A percentile compares a stretch with the other conserved stretches of the same genome.
Evolutionary conservation across 345 rosid species (phyloP).

Genomic region (Syzygium aromaticum): DNA sequence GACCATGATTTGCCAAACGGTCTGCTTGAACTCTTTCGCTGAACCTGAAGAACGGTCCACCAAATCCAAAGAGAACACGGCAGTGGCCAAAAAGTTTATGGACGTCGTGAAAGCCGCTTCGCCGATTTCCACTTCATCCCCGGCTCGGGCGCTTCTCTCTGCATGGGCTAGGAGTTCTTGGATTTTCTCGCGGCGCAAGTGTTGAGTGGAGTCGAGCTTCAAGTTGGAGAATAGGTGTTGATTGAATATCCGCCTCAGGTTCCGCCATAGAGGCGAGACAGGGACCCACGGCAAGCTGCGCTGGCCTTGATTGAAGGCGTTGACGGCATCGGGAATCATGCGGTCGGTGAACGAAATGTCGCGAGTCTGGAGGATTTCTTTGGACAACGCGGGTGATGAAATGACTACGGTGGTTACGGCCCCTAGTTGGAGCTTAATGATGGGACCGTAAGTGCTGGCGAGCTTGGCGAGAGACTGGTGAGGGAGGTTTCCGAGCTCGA

Average conservation of each 20-base stretch:
- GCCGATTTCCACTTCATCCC: slow-evolving; percentile 30
- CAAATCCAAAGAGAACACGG: slow-evolving; percentile 35
- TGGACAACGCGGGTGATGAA: slow-evolving; percentile 7
- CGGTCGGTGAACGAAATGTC: slow-evolving; percentile 6
- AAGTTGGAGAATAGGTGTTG: slow-evolving; percentile 5
- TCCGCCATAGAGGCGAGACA: slow-evolving; percentile 9
- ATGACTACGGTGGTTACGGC: slow-evolving; percentile 8
- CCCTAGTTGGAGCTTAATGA: slow-evolving; percentile 16
- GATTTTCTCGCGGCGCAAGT: slow-evolving; percentile 4
- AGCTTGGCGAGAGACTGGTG: slow-evolving; percentile 10
- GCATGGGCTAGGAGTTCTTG: slow-evolving; percentile 14
- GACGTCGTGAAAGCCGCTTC: slow-evolving; percentile 23
- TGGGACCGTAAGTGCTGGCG: slow-evolving; percentile 17
- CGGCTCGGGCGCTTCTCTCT: slow-evolving; percentile 5
- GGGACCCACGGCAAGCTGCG: slow-evolving; percentile 4
- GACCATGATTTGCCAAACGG: slow-evolving; percentile 18
- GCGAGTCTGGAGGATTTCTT: slow-evolving; percentile 15
- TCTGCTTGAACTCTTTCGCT: slow-evolving; percentile 17
- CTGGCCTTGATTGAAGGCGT: neutral
- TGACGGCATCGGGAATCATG: neutral
- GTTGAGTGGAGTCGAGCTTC: slow-evolving; percentile 8
- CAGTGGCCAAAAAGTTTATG: slow-evolving; percentile 30
- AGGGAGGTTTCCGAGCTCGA: slow-evolving; percentile 10
- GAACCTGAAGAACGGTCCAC: slow-evolving; percentile 8
- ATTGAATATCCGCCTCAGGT: slow-evolving; percentile 10